Base-by-base conservation (phyloP, 305 asterid genomes). In the Fraxinus platypoda region DNA sequence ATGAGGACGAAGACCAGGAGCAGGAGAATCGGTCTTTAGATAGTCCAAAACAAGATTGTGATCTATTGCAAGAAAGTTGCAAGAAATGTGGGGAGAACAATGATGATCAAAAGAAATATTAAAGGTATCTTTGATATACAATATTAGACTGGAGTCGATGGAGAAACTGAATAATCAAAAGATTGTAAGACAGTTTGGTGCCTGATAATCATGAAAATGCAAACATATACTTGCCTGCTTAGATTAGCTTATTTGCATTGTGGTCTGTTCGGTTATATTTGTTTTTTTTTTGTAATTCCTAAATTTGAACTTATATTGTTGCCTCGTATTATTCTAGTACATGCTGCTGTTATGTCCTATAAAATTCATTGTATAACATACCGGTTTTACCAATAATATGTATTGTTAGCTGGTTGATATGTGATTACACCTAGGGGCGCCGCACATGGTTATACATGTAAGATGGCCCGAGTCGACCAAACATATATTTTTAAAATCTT, bases 11-110 rank as follows among this genome's bases (percentile, higher is more conserved):
- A 25, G 92, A 85, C 0, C 90, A 90, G 54, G 93, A 90, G 80
- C 90, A 88, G 76, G 93, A 83, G 82, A 90, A 90, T 81, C 83
- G 93, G 84, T 88, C 94, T 31, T 72, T 91, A 82, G 92, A 91
- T 43, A 84, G 81, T 76, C 86, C 90, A 3, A 83, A 79, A 72
- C 86, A 77, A 34, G 82, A 49, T 3, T 68, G 13, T 28, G 85
- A 35, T 35, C 78, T 79, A 54, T 31, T 26, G 43, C 83, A 30
- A 26, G 81, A 59, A 59, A 75, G 64, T 19, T 78, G 80, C 80
- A 41, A 35, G 26, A 83, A 77, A 68, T n/a, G 75, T 17, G 74
- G 76, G 26, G 41, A 80, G 19, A 41, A 80, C 12, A 12, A 41
- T 41, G 49, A 84, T 4, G 76, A 68, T 28, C 19, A 41, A 49